Conservation (phyloP, 148 eudicot species). For the Oxyria digyna region DNA sequence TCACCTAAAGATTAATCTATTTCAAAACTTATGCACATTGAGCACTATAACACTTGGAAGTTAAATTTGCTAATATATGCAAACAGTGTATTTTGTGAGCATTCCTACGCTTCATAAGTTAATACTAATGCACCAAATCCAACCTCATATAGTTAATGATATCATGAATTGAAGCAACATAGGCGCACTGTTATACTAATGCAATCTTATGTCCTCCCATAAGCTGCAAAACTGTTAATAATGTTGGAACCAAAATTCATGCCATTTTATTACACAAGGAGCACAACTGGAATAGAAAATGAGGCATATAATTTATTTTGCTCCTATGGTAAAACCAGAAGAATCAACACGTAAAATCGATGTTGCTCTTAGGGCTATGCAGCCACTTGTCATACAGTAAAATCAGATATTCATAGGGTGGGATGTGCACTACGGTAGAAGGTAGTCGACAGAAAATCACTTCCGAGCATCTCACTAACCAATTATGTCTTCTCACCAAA, state of each 20-base stretch:
- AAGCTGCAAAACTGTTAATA: not conserved
- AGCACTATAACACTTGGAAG: too few relatives aligned
- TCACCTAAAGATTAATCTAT: too few relatives aligned
- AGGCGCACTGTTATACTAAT: not conserved
- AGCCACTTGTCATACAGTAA: not conserved
- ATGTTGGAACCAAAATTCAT: not conserved
- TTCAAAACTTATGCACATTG: too few relatives aligned
- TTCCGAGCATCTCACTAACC: too few relatives aligned
- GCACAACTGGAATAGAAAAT: too few relatives aligned
- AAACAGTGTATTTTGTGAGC: too few relatives aligned
- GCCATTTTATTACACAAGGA: not conserved
- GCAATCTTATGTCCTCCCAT: not conserved
- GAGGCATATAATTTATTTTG: not conserved
- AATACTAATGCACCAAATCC: too few relatives aligned
- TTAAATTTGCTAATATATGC: too few relatives aligned
- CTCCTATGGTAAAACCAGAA: not conserved
- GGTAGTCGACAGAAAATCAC: too few relatives aligned
- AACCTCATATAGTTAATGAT: too few relatives aligned
- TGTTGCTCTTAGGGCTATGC: not conserved
- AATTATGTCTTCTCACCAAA: not conserved
- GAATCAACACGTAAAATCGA: not conserved
- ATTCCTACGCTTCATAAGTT: too few relatives aligned
- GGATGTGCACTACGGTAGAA: too few relatives aligned
- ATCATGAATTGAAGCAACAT: not conserved
- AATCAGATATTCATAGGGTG: not conserved